phyloP scores from a whole-genome alignment of 306 rosid species.

The Urtica urens region DNA sequence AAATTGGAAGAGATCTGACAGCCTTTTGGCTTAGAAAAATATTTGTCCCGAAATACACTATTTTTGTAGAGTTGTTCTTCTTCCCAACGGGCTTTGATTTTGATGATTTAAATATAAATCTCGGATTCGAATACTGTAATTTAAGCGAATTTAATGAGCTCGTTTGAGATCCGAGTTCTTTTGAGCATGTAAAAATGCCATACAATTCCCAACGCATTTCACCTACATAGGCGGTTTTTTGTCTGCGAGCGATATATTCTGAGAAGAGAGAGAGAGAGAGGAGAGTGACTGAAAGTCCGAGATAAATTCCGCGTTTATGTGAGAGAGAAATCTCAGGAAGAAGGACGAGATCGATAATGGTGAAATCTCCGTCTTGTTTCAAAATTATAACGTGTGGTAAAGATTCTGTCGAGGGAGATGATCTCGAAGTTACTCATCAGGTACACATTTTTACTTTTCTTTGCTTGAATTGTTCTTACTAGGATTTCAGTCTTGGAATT shows the following conservation, averaged over 20 bases:
- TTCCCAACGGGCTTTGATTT: conserved; percentile 13
- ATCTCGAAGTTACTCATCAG: conserved; percentile 36
- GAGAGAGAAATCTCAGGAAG: neutral
- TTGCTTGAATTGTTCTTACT: too few relatives aligned
- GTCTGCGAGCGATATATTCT: conserved; percentile 10
- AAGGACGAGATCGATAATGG: conserved; percentile 24
- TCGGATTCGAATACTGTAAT: conserved; percentile 37
- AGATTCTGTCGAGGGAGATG: conserved; percentile 47
- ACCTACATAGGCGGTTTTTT: conserved; percentile 27
- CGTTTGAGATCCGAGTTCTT: conserved; percentile 55
- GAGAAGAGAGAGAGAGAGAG: conserved; percentile 11
- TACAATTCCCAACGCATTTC: conserved; percentile 41
- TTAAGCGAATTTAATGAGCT: conserved; percentile 33
- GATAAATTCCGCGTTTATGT: too few relatives aligned
- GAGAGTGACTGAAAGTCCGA: conserved; percentile 14
- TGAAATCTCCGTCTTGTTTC: conserved; percentile 71
- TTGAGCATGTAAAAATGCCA: conserved; percentile 4
- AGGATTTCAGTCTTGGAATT: too few relatives aligned
- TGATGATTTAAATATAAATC: conserved; percentile 26
- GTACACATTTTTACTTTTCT: too few relatives aligned
- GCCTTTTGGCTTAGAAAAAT: conserved; percentile 12
- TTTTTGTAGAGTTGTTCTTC: too few relatives aligned
- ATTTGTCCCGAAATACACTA: too few relatives aligned
- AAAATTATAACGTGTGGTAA: conserved; percentile 64
- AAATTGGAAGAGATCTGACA: conserved; percentile 22